A percentile compares a stretch with the other conserved stretches of the same genome.
Evolutionary conservation across 768 basidiomycete genomes (phyloP).

Genomic region (Rhodotorula toruloides): DNA sequence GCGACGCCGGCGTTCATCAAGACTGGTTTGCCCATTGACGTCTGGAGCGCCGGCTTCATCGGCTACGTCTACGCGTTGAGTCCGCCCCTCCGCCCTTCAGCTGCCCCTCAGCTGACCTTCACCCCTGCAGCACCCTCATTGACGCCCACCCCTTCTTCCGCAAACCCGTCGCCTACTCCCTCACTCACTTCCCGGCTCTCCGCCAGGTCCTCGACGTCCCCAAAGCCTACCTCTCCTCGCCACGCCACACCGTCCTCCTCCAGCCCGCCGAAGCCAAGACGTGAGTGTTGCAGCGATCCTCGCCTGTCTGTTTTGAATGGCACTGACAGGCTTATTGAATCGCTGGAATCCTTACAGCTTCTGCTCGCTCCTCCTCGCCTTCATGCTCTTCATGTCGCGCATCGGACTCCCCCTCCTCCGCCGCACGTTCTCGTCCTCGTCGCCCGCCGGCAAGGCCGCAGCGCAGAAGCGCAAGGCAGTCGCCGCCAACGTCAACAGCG

Average conservation of each 20-base stretch:
- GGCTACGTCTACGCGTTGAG: conserved; percentile 37
- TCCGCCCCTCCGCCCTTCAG: not conserved
- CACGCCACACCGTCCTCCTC: conserved; percentile 9
- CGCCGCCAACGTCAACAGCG: not conserved
- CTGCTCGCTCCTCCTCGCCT: conserved; percentile 32
- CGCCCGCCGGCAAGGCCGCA: not conserved
- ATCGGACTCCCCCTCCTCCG: conserved; percentile 12
- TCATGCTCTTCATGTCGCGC: conserved; percentile 26
- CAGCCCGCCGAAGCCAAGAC: conserved; percentile 34
- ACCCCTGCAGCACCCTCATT: conserved; percentile 26
- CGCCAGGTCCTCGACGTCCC: conserved; percentile 21
- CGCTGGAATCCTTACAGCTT: conserved; percentile 3
- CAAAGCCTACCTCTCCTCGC: conserved; percentile 25
- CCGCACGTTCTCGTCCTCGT: not conserved
- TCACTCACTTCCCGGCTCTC: conserved; percentile 21
- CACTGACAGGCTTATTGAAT: not conserved
- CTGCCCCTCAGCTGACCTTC: not conserved
- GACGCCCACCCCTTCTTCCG: conserved; percentile 40
- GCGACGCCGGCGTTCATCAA: conserved; percentile 27
- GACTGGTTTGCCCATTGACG: conserved; percentile 28
- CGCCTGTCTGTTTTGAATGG: not conserved
- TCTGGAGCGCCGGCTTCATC: conserved; percentile 37
- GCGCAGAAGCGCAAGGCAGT: conserved; percentile 5
- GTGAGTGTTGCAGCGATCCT: not conserved
- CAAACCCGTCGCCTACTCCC: conserved; percentile 10